Base-by-base conservation (phyloP, 768 basidiomycete species). In the Gymnopilus dilepis region DNA sequence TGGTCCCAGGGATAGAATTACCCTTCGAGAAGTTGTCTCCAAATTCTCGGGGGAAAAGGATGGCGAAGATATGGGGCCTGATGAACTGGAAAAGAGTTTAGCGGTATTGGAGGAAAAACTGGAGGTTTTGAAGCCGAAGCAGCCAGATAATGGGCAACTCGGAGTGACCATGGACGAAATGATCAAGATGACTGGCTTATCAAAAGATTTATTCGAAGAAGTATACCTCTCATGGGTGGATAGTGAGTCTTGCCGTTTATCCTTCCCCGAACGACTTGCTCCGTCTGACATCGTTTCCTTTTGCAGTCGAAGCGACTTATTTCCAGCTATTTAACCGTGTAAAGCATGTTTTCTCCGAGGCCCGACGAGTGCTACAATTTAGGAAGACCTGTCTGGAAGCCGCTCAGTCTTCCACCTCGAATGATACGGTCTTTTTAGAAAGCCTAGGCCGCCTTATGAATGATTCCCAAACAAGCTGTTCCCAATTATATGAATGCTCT, bases 251-350 rank as follows among this genome's bases (percentile, higher is more conserved):
- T 12, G 17, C 17, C 15, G 11, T 37, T n/a, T 41, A 43, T 40
- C 38, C 41, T 24, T 55, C 28, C 38, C 60, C 53, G 37, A 53
- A 60, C 38, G 31, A 45, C 12, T 17, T 59, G 26, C 54, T 42
- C 53, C 33, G 30, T 54, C 34, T 47, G 31, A 47, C 31, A 38
- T 38, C 40, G 19, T 59, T 26, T 26, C 53, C 34, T 33, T 33
- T 31, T 54, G 64, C 69, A 92, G 93, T 93, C 38, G 89, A 95
- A 74, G 86, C 92, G 12, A 86, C 84, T 1, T 79, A 87, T 73
- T 95, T 95, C 78, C 89, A 94, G 70, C 75, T 96, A 15, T 93
- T 91, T 80, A 89, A 89, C 65, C 86, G 95, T 58, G 86, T 89
- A 4, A 87, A 84, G 70, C 95, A 96, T 69, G 91, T 94, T 53